Percentiles rank a stretch among this genome's conserved stretches.
phyloP scores from a whole-genome alignment of 371 early-diverging fungal genomes.

The Lichtheimia corymbifera region DNA sequence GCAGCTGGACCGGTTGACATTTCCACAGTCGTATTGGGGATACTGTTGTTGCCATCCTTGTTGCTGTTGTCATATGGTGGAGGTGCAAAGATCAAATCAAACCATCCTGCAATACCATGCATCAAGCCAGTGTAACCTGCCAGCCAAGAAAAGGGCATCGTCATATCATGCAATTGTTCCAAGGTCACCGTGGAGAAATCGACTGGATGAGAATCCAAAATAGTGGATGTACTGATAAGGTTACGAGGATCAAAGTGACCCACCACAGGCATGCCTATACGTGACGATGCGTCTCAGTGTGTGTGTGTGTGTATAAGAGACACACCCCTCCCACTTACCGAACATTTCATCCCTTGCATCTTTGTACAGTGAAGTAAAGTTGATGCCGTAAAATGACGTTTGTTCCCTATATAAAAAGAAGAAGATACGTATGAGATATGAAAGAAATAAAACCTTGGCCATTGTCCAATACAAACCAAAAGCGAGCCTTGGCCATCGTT shows the following conservation, averaged over 20 bases:
- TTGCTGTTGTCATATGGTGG: constrained; percentile 37
- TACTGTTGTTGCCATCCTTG: constrained; percentile 7
- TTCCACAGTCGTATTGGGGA: constrained; percentile 35
- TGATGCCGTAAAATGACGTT: constrained; percentile 88
- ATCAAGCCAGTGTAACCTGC: constrained; percentile 87
- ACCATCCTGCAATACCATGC: constrained; percentile 98
- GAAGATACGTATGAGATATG: neutral
- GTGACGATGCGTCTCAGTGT: neutral
- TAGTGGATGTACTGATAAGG: constrained; percentile 68
- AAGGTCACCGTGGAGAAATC: constrained; percentile 86
- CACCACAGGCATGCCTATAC: constrained; percentile 80
- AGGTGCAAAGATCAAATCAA: constrained; percentile 81
- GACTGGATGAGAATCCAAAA: constrained; percentile 57
- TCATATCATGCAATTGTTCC: constrained; percentile 76
- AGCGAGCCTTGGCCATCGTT: constrained; percentile 89
- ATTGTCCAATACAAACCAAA: constrained; percentile 52
- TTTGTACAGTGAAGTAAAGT: constrained; percentile 79
- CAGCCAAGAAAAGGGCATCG: constrained; percentile 84
- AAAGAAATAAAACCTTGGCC: neutral
- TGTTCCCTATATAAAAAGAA: constrained; percentile 60
- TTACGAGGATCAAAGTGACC: constrained; percentile 91
- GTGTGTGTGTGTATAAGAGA: neutral
- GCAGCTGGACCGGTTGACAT: constrained; percentile 87
- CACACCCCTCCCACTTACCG: constrained; percentile 36
- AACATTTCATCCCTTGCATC: constrained; percentile 88